Conservation (phyloP, 1,284 basidiomycete genomes). For the Phylloboletellus chloephorus region DNA sequence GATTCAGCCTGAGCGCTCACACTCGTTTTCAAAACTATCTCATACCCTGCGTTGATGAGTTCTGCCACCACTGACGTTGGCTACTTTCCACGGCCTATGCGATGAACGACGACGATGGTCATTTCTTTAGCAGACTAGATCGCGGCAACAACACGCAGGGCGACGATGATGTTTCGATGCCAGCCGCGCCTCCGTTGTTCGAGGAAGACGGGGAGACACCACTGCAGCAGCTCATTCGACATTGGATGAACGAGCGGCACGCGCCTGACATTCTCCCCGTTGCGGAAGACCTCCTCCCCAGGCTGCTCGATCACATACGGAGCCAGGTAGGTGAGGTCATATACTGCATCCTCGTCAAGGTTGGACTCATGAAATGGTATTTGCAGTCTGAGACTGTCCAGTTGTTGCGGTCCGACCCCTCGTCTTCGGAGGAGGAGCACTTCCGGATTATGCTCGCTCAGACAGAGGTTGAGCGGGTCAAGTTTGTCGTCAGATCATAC, state of each 20-base stretch:
- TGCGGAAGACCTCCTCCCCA: slow-evolving; percentile 68
- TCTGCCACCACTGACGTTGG: not conserved
- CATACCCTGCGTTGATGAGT: not conserved
- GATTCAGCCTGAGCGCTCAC: not conserved
- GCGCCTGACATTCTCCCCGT: slow-evolving; percentile 75
- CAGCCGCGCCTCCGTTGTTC: slow-evolving; percentile 12
- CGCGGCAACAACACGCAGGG: slow-evolving; percentile 10
- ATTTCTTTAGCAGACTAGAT: slow-evolving; percentile 28
- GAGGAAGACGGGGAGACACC: slow-evolving; percentile 36
- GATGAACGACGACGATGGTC: slow-evolving; percentile 28
- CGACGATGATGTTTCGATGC: slow-evolving; percentile 21
- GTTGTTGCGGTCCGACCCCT: slow-evolving; percentile 68
- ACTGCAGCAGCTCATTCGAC: slow-evolving; percentile 61
- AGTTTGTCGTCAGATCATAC: slow-evolving; percentile 84
- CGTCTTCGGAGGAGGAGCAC: slow-evolving; percentile 85
- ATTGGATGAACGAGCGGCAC: slow-evolving; percentile 85
- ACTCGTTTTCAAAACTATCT: not conserved
- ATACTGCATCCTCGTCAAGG: slow-evolving; percentile 14
- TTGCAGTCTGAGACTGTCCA: slow-evolving; percentile 58
- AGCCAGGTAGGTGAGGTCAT: slow-evolving; percentile 64
- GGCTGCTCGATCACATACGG: slow-evolving; percentile 75
- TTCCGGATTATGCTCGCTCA: slow-evolving; percentile 87
- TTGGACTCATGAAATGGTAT: slow-evolving; percentile 2
- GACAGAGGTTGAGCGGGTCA: slow-evolving; percentile 88
- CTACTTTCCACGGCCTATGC: not conserved